Evolutionary conservation across 106 monocot genomes (phyloP).

Genomic region (Dendrobium chrysotoxum): DNA sequence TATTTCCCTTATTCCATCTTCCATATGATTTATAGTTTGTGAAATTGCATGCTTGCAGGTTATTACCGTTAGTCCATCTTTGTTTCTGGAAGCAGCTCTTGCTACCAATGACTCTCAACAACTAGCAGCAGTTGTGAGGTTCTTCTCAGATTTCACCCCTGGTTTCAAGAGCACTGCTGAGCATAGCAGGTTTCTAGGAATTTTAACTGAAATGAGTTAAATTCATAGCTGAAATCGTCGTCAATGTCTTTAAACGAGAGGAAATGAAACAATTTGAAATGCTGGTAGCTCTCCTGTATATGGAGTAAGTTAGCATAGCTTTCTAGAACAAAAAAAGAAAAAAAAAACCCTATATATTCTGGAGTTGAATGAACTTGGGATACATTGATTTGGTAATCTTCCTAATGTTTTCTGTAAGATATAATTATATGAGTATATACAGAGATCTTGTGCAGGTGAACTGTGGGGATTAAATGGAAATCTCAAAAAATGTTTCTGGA

Average conservation of each 20-base stretch:
- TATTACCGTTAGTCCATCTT: constrained; percentile 49
- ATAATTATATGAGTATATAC: too few relatives aligned
- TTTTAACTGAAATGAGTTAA: constrained; percentile 50
- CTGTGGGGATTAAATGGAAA: too few relatives aligned
- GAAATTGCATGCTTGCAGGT: constrained; percentile 30
- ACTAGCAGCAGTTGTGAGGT: constrained; percentile 56
- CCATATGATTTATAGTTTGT: neutral
- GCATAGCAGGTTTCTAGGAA: constrained; percentile 25
- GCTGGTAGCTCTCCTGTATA: too few relatives aligned
- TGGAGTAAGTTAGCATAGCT: too few relatives aligned
- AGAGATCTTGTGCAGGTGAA: too few relatives aligned
- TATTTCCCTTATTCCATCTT: too few relatives aligned
- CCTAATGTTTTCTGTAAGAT: neutral
- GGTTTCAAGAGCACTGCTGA: constrained; percentile 60
- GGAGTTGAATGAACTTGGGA: neutral
- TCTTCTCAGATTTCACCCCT: constrained; percentile 66
- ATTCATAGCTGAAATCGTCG: neutral
- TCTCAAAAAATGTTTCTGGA: too few relatives aligned
- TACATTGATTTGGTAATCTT: neutral
- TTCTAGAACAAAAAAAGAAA: too few relatives aligned
- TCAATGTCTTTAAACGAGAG: neutral
- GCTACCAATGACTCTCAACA: constrained; percentile 36
- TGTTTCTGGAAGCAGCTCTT: constrained; percentile 71
- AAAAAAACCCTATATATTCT: too few relatives aligned
- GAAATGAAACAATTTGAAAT: neutral